These are phyloP conservation scores for Elongisporangium prolatum DNA, from an alignment of 352 stramenopile species.

Conservation along the genomic window DNA sequence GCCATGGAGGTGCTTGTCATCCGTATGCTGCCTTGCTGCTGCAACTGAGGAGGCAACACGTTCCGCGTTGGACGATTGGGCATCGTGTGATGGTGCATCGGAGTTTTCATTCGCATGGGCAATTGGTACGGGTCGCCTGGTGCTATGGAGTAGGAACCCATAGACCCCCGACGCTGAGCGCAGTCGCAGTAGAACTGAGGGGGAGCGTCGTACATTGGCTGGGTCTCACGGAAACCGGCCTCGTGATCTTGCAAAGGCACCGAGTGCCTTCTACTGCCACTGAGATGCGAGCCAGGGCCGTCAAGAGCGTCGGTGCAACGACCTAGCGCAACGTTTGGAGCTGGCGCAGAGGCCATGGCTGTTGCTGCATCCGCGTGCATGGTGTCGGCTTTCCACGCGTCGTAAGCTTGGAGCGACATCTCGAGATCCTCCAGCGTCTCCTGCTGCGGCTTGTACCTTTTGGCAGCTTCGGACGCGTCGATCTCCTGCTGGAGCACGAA, in stretches of 20 bases:
- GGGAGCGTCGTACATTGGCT: not conserved
- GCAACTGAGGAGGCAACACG: not conserved
- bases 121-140: not conserved
- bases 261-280: not conserved
- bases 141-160: not conserved
- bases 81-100: not conserved
- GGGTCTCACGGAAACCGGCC: not conserved
- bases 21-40: not conserved
- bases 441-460: slow-evolving; percentile 5
- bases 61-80: not conserved
- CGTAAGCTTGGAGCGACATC: slow-evolving; percentile 15
- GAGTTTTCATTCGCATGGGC: not conserved
- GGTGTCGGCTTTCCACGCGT: slow-evolving; percentile 6
- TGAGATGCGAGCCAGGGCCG: not conserved
- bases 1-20: not conserved
- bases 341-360: not conserved
- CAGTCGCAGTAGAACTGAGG: not conserved
- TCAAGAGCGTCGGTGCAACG: slow-evolving; percentile 3
- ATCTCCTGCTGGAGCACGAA: slow-evolving; percentile 7
- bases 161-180: not conserved
- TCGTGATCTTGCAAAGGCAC: not conserved
- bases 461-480: slow-evolving; percentile 8
- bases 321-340: not conserved
- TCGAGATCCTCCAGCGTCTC: slow-evolving; percentile 16
- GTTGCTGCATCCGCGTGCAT: too few species aligned